Base-by-base conservation (phyloP, 2,329 filamentous ascomycete species). In the Calonectria pteridis region DNA sequence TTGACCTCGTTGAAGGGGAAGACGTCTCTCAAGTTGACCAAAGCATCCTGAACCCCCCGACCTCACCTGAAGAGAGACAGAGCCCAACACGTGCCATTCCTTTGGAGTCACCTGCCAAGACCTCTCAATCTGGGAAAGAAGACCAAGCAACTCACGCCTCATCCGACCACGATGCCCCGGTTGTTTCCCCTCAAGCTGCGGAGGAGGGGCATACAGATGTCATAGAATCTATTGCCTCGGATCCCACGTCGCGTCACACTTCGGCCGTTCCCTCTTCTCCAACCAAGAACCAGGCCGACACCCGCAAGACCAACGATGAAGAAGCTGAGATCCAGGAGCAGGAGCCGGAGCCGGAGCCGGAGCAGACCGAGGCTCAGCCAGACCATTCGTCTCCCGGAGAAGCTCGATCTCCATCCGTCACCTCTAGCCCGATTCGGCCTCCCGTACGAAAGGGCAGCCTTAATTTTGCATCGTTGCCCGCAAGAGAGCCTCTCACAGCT, bases 401-500 rank as follows among this genome's bases (percentile, higher is more conserved):
- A 74, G 85, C 85, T 28, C 87, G 88, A 73, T 93, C 92, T 4
- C 90, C 90, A 20, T 94, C 93, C 2, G 93, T 94, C 62, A 89
- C 87, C 0, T 95, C 94, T 0, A 96, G 93, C 78, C 94, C 94
- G 0, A 91, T 94, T 63, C 90, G 94, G 77, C 93, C 94, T 2
- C 88, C 94, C 35, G 90, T 97, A 77, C 93, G 96, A 73, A 98
- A 98, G 88, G 98, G 96, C 85, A 98, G 96, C 83, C 89, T 99
- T 73, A 98, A 94, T 73, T 98, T 99, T 85, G 95, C 97, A 46
- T 95, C 97, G 23, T 88, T 99, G 16, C 97, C 97, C 35, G 96
- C 96, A 3, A 91, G 97, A 74, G 96, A 98, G 81, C 96, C 96
- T 43, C 87, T 98, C 67, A 92, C 92, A 37, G 91, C 91, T 20